Evolutionary conservation across 2,329 filamentous ascomycete genomes (phyloP).

Genomic region (Aspergillus thermomutatus): DNA sequence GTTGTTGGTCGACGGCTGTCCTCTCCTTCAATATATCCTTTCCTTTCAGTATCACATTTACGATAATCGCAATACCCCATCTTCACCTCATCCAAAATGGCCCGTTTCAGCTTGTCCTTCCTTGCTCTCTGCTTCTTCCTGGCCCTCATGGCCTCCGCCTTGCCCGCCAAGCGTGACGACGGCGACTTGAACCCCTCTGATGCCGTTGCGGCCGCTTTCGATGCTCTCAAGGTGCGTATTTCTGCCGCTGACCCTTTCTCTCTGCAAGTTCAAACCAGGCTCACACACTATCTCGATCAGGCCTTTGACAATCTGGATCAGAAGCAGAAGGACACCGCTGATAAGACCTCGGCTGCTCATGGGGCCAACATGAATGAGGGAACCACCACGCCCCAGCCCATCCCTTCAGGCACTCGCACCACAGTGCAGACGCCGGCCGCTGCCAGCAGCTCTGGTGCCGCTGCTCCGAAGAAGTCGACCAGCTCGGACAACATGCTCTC

Average conservation of each 20-base stretch:
- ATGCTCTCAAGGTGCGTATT: neutral
- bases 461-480: neutral
- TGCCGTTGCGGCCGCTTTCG: neutral
- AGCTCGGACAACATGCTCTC: slow-evolving; percentile 13
- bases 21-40: slow-evolving; percentile 11
- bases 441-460: neutral
- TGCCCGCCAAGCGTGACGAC: slow-evolving; percentile 20
- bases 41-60: slow-evolving; percentile 9
- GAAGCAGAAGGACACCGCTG: neutral
- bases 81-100: slow-evolving; percentile 21
- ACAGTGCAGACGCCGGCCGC: neutral
- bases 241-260: neutral
- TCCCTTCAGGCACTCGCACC: neutral
- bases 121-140: slow-evolving; percentile 28
- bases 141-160: slow-evolving; percentile 26
- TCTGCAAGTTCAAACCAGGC: neutral
- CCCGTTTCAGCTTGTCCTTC: slow-evolving; percentile 29
- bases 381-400: neutral
- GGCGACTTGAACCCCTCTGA: neutral
- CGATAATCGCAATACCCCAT: neutral
- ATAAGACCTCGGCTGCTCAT: neutral
- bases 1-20: slow-evolving; percentile 8
- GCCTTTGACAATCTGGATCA: neutral
- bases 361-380: neutral
- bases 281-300: neutral